Conservation (phyloP, 2,329 filamentous ascomycete species). For the Trichoderma harzianum region DNA sequence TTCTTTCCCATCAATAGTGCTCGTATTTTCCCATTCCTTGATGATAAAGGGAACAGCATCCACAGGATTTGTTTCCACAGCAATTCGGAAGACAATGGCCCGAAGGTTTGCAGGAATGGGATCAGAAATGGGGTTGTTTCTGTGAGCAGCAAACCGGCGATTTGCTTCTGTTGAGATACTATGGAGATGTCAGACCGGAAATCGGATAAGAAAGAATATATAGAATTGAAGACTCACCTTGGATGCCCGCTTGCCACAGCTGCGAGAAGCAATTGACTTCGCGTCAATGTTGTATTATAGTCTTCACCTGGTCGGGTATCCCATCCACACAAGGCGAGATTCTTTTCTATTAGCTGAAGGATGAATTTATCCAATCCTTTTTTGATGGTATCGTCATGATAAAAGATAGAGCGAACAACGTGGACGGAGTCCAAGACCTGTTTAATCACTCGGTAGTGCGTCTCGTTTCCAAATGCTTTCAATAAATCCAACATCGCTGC, state of each 20-base stretch:
- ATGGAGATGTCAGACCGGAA: background rate
- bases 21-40: background rate
- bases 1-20: background rate
- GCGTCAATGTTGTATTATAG: background rate
- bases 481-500: background rate
- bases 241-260: background rate
- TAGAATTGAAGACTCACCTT: background rate
- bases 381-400: background rate
- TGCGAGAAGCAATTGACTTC: background rate
- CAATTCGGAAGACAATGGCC: background rate
- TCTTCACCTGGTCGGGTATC: background rate
- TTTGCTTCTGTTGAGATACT: background rate
- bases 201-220: background rate
- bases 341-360: background rate
- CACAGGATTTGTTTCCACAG: background rate
- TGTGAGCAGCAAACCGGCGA: background rate
- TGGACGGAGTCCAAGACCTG: background rate
- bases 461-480: background rate
- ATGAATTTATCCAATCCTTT: background rate
- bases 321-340: background rate
- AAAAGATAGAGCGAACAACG: background rate
- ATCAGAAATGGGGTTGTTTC: background rate
- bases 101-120: background rate
- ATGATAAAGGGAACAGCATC: background rate
- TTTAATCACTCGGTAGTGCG: background rate